These are phyloP conservation scores for Yamadazyma triangularis DNA, from an alignment of 1,139 yeast species.

Conservation along the genomic window DNA sequence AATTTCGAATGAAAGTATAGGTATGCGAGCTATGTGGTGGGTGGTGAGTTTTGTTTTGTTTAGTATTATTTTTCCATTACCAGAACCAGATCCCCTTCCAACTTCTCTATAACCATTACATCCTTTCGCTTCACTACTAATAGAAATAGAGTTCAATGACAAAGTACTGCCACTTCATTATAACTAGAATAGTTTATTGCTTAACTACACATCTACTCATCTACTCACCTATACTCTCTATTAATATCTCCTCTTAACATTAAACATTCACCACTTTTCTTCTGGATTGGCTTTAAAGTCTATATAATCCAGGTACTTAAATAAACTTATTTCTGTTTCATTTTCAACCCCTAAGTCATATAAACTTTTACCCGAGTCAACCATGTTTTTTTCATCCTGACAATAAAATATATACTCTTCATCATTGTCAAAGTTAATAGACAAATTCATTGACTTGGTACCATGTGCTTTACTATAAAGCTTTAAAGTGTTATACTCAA, in stretches of 20 bases:
- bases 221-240: no score
- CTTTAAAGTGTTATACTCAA: conserved; percentile 73
- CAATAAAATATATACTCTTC: conserved; percentile 53
- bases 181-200: no score
- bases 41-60: not conserved
- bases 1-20: no score
- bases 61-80: no score
- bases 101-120: no score
- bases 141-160: no score
- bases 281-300: conserved; percentile 76
- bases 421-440: conserved; percentile 78
- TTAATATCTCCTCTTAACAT: not conserved
- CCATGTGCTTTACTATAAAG: conserved; percentile 94
- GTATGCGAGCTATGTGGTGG: no score
- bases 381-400: conserved; percentile 18
- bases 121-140: no score
- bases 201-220: no score
- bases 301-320: conserved; percentile 61
- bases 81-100: no score
- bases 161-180: no score
- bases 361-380: conserved; percentile 32
- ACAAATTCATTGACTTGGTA: conserved; percentile 87
- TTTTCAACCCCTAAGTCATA: conserved; percentile 73
- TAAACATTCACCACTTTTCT: conserved; percentile 68
- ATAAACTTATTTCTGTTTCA: conserved; percentile 87